A percentile compares a stretch with the other conserved stretches of the same genome.
Conservation (phyloP, 768 basidiomycete species). For the Kwoniella europaea region DNA sequence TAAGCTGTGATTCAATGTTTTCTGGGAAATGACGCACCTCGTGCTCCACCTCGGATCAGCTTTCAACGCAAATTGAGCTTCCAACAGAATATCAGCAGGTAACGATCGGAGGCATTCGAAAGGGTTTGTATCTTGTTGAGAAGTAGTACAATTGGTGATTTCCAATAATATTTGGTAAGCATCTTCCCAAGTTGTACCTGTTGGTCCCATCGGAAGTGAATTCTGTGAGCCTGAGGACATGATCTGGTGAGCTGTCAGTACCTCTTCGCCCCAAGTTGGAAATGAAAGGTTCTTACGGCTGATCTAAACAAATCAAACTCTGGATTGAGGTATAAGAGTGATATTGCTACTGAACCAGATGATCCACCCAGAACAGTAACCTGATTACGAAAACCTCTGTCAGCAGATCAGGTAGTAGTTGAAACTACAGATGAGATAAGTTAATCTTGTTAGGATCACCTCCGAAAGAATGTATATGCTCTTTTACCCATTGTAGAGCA, state of each 20-base stretch:
- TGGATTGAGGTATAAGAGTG: conserved; percentile 56
- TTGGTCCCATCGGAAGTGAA: conserved; percentile 20
- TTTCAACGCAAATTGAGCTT: background rate
- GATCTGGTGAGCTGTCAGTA: conserved; percentile 21
- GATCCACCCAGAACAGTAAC: conserved; percentile 64
- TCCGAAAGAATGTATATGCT: conserved; percentile 70
- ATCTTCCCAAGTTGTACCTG: conserved; percentile 31
- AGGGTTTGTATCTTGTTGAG: conserved; percentile 4
- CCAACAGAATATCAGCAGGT: conserved; percentile 1
- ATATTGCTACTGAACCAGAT: conserved; percentile 65
- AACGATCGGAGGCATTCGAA: conserved; percentile 46
- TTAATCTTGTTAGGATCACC: conserved; percentile 62
- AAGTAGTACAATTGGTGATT: conserved; percentile 38
- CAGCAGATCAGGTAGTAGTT: conserved; percentile 60
- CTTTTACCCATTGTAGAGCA: conserved; percentile 67
- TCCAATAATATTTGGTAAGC: conserved; percentile 40
- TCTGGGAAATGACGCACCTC: background rate
- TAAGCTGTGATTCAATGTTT: conserved; percentile 53
- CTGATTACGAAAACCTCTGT: conserved; percentile 38
- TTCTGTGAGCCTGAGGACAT: conserved; percentile 36
- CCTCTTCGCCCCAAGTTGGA: no score
- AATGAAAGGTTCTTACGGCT: conserved; percentile 14
- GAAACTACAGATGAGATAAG: background rate
- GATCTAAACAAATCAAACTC: conserved; percentile 15
- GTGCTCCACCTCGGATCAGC: background rate